A percentile compares a stretch with the other conserved stretches of the same genome.
Conservation (phyloP, 768 basidiomycete genomes). For the Dioszegia hungarica region DNA sequence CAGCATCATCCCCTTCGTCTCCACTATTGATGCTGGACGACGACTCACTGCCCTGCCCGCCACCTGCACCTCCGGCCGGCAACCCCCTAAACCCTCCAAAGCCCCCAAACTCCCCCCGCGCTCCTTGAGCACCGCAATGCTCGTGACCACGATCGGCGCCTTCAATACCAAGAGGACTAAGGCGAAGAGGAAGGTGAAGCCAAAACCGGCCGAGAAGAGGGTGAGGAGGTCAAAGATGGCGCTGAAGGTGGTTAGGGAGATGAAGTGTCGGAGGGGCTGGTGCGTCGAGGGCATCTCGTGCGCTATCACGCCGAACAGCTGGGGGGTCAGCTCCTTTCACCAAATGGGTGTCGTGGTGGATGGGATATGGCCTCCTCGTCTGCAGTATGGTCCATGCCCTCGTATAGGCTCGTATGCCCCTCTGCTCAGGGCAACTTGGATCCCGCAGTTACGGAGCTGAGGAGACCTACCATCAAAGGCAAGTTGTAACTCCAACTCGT, state of each 20-base stretch:
- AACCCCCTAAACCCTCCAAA: constrained; percentile 11
- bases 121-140: constrained; percentile 2
- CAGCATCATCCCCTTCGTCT: background rate
- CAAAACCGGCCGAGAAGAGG: constrained; percentile 16
- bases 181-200: constrained; percentile 21
- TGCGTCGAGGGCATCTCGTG: constrained; percentile 29
- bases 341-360: too few species aligned
- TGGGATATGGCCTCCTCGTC: too few species aligned
- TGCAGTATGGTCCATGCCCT: too few species aligned
- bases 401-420: too few species aligned
- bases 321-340: background rate
- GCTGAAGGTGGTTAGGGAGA: constrained; percentile 25
- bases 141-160: constrained; percentile 31
- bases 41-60: constrained; percentile 11
- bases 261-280: constrained; percentile 29
- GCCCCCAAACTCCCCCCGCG: constrained; percentile 10
- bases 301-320: constrained; percentile 41
- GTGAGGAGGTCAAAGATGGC: constrained; percentile 31
- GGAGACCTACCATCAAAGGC: constrained; percentile 28
- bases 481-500: constrained; percentile 31
- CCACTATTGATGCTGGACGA: too few species aligned
- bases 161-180: constrained; percentile 30
- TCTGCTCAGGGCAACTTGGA: too few species aligned
- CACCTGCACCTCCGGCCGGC: background rate
- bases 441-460: background rate